Evolutionary conservation across 805 yeast species (phyloP).

Genomic region (Komagataella pseudopastoris): DNA sequence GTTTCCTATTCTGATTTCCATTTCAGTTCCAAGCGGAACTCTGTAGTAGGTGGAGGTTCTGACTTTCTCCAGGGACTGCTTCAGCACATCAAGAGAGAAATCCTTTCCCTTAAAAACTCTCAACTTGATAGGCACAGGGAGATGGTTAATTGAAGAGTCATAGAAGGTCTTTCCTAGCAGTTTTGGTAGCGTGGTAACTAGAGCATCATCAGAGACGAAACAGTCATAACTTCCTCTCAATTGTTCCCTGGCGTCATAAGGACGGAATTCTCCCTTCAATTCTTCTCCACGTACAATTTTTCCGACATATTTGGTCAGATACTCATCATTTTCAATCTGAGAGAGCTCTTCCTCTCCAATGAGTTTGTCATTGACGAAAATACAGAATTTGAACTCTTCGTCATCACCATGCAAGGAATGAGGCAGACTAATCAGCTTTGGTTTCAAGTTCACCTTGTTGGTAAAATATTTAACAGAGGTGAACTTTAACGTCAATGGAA

Average conservation of each 20-base stretch:
- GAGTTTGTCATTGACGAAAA: slow-evolving; percentile 54
- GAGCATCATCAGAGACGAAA: slow-evolving; percentile 75
- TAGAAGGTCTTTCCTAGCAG: slow-evolving; percentile 73
- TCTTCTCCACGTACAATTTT: slow-evolving; percentile 60
- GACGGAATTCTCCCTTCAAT: slow-evolving; percentile 73
- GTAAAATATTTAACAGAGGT: slow-evolving; percentile 55
- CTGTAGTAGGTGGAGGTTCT: slow-evolving; percentile 44
- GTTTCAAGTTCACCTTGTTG: slow-evolving; percentile 44
- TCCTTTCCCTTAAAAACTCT: slow-evolving; percentile 16
- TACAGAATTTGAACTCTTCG: slow-evolving; percentile 38
- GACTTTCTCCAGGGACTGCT: slow-evolving; percentile 45
- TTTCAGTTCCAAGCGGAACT: slow-evolving; percentile 62
- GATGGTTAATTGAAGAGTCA: slow-evolving; percentile 31
- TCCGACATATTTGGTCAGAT: slow-evolving; percentile 27
- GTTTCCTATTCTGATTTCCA: slow-evolving; percentile 56
- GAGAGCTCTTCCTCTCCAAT: slow-evolving; percentile 29
- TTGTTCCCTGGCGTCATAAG: slow-evolving; percentile 79
- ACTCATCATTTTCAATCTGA: slow-evolving; percentile 25
- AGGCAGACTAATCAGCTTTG: slow-evolving; percentile 30
- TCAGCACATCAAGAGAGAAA: slow-evolving; percentile 35
- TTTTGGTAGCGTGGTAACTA: slow-evolving; percentile 70
- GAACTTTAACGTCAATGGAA: slow-evolving; percentile 43
- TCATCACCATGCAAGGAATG: slow-evolving; percentile 32
- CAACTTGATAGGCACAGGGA: slow-evolving; percentile 55
- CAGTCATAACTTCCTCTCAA: slow-evolving; percentile 56